These are phyloP conservation scores for Pseudonitzschia multistriata DNA, from an alignment of 108 stramenopile genomes.

Conservation along the genomic window DNA sequence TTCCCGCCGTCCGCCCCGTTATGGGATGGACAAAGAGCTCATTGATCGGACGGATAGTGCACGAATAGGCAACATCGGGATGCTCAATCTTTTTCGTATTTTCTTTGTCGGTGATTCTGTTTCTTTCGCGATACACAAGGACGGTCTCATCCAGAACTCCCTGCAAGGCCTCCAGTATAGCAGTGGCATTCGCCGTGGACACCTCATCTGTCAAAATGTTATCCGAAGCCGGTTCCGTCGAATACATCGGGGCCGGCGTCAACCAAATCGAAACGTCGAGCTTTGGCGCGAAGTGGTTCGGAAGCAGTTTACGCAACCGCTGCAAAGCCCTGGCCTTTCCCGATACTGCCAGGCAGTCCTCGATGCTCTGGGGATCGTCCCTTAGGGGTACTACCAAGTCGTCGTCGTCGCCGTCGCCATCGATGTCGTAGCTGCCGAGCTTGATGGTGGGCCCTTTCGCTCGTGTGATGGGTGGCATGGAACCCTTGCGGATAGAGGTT, in stretches of 20 bases:
- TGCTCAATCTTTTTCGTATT: background rate
- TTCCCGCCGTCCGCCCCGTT: background rate
- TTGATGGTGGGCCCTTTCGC: too few relatives aligned
- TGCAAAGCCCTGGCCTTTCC: background rate
- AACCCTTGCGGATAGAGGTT: background rate
- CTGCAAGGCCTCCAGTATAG: background rate
- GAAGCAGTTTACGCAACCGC: background rate
- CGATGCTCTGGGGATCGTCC: background rate
- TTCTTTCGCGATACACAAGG: background rate
- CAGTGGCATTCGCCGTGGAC: background rate
- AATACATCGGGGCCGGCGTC: background rate
- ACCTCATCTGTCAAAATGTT: background rate
- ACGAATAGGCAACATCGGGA: background rate
- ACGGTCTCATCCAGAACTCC: background rate
- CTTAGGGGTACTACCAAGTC: background rate
- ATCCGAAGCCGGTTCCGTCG: too few relatives aligned
- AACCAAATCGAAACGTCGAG: constrained; percentile 1
- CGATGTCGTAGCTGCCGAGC: too few relatives aligned
- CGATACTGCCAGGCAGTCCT: background rate
- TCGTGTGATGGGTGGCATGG: constrained; percentile 4
- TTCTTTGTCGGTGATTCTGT: background rate
- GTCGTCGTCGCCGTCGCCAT: background rate
- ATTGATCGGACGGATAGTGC: background rate
- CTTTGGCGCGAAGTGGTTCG: constrained; percentile 2
- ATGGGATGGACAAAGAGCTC: background rate